Evolutionary conservation across 108 stramenopile genomes (phyloP), one percentile per base, ranked within the genome.

Genomic region (Cyclotella choctawhatcheeana): DNA sequence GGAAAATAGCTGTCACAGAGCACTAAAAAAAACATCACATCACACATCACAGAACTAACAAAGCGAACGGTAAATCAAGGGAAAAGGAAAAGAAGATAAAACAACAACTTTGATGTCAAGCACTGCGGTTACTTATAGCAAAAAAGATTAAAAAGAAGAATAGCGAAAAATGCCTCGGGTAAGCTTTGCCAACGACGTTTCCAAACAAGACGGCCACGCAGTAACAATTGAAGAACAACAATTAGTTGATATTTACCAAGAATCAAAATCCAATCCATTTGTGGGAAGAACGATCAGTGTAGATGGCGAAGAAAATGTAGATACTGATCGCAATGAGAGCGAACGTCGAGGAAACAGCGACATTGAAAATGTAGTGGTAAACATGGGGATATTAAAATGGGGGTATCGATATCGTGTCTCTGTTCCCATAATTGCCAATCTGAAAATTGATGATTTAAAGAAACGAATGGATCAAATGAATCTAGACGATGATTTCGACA

Each of bases 331-430:
- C 64, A 18, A 29, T 33, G 64, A 21, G 14, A 40, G 25, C 21
- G 64, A 67, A 24, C 33, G 53, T 27, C 24, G 27, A 17, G 17
- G 17, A 6, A 26, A 18, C 3, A 24, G 16, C 4, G 50, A 34
- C 35, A 63, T 62, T 43, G 75, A 70, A 0, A 62, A 61, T 43
- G 48, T 76, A 32, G 62, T 71, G 1, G 62, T 76, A 3, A 17
- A 47, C 24, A 62, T 76, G 64, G 75, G 75, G 3, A 37, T 76
- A 44, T 34, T 76, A 32, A 76, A 76, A 63, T 71, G 69, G 25
- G 75, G 75, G 16, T 40, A 76, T 60, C 58, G 75, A 25, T 76
- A 76, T 54, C 60, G 69, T 10, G 65, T 55, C n/a, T n/a, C 34
- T 16, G 51, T 76, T 55, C 59, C 75, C 18, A 33, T 76, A 56